These are phyloP conservation scores for Emmonsia crescens DNA, from an alignment of 2,329 filamentous ascomycete genomes.

Conservation along the genomic window DNA sequence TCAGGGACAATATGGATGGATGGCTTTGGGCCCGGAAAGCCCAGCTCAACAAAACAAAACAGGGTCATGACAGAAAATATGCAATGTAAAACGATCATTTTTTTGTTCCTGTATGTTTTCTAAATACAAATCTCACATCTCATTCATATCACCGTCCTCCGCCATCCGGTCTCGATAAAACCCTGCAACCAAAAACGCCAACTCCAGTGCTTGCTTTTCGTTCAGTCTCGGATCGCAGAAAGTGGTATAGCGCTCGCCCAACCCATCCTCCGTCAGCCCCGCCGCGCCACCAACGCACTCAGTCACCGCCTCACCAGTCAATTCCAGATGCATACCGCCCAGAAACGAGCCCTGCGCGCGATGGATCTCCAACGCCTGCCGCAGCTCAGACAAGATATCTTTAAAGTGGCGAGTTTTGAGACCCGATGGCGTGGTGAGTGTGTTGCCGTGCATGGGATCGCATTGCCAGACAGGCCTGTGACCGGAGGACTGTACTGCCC, in stretches of 20 bases:
- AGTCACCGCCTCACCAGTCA: conserved; percentile 92
- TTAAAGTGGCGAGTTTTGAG: conserved; percentile 89
- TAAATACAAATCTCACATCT: conserved; percentile 3
- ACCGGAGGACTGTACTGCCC: conserved; percentile 70
- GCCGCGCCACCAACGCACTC: conserved; percentile 90
- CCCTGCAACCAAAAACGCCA: conserved; percentile 86
- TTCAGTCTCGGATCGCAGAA: conserved; percentile 94
- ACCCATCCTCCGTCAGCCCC: conserved; percentile 73
- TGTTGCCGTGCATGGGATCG: conserved; percentile 94
- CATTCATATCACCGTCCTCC: conserved; percentile 12
- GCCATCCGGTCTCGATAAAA: conserved; percentile 50
- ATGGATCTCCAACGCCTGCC: conserved; percentile 74
- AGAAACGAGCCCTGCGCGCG: conserved; percentile 73
- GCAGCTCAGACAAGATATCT: conserved; percentile 79
- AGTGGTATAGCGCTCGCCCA: conserved; percentile 84
- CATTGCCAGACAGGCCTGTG: conserved; percentile 88
- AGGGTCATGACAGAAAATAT: no score
- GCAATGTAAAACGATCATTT: no score
- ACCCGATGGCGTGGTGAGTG: conserved; percentile 55
- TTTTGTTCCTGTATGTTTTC: background rate
- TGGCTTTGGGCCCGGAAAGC: no score
- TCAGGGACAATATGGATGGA: background rate
- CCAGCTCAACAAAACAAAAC: no score
- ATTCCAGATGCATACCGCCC: conserved; percentile 86
- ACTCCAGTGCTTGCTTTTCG: conserved; percentile 92